A percentile compares a stretch with the other conserved stretches of the same genome.
phyloP scores from a whole-genome alignment of 768 basidiomycete genomes.

The Termitomyces sp. region DNA sequence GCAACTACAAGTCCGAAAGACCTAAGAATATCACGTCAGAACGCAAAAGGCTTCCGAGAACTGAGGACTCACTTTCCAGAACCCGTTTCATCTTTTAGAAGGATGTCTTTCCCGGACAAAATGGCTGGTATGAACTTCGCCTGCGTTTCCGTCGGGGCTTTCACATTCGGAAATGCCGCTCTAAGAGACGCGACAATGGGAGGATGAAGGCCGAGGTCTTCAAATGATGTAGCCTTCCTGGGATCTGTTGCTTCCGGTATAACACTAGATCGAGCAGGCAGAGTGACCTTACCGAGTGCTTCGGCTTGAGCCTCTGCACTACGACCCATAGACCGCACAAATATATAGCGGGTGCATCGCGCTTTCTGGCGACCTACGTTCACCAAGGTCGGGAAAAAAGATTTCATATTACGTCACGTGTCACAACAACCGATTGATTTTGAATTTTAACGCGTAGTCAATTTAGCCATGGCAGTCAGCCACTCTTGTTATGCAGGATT shows the following conservation, averaged over 20 bases:
- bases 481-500: no score
- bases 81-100: conserved; percentile 70
- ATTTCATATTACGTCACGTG: conserved; percentile 19
- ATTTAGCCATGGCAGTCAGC: no score
- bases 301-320: conserved; percentile 19
- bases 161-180: conserved; percentile 59
- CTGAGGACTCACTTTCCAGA: conserved; percentile 64
- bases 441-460: no score
- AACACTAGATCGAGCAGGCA: background rate
- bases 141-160: conserved; percentile 57
- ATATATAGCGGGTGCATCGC: conserved; percentile 2
- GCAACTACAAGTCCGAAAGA: conserved; percentile 71
- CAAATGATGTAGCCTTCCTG: conserved; percentile 30
- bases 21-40: conserved; percentile 30
- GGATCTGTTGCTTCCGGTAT: background rate
- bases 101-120: conserved; percentile 50
- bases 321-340: conserved; percentile 20
- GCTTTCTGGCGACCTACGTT: conserved; percentile 10
- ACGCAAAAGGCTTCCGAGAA: conserved; percentile 1
- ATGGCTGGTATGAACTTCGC: conserved; percentile 59
- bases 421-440: background rate
- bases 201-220: conserved; percentile 49
- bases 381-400: conserved; percentile 17
- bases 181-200: conserved; percentile 46
- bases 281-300: background rate